Evolutionary conservation across 2,329 filamentous ascomycete species (phyloP).

Genomic region (Endoconidiophora laricicola): DNA sequence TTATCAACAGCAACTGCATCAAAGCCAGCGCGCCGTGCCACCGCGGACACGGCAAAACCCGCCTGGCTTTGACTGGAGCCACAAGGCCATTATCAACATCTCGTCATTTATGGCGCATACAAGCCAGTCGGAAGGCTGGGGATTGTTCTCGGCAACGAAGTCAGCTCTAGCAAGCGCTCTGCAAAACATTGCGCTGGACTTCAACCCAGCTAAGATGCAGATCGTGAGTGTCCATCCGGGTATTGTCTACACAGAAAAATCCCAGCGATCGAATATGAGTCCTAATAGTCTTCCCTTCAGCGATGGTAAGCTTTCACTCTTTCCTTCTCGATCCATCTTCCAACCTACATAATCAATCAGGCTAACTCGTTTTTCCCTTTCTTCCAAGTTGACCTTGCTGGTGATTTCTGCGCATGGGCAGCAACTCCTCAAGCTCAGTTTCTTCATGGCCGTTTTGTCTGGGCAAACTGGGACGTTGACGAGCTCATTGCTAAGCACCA

Average conservation of each 20-base stretch:
- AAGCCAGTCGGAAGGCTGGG: background rate
- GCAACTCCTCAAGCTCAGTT: slow-evolving; percentile 23
- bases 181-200: slow-evolving; percentile 24
- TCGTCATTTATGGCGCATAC: slow-evolving; percentile 8
- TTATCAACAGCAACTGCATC: background rate
- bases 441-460: slow-evolving; percentile 24
- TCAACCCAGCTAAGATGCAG: slow-evolving; percentile 16
- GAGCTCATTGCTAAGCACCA: slow-evolving; percentile 10
- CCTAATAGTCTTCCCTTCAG: slow-evolving; percentile 17
- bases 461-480: slow-evolving; percentile 26
- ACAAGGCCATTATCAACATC: slow-evolving; percentile 17
- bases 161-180: slow-evolving; percentile 21
- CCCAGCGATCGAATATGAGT: slow-evolving; percentile 13
- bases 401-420: slow-evolving; percentile 24
- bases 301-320: slow-evolving; percentile 14
- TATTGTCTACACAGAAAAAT: slow-evolving; percentile 17
- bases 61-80: slow-evolving; percentile 13
- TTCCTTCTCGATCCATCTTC: background rate
- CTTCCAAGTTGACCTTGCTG: slow-evolving; percentile 10
- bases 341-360: background rate
- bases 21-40: background rate
- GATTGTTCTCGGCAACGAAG: slow-evolving; percentile 20
- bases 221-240: slow-evolving; percentile 18
- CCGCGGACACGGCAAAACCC: slow-evolving; percentile 7
- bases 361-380: background rate